These are phyloP conservation scores for Trichocomaceae sp. DNA, from an alignment of 2,329 filamentous ascomycete genomes.

Conservation along the genomic window DNA sequence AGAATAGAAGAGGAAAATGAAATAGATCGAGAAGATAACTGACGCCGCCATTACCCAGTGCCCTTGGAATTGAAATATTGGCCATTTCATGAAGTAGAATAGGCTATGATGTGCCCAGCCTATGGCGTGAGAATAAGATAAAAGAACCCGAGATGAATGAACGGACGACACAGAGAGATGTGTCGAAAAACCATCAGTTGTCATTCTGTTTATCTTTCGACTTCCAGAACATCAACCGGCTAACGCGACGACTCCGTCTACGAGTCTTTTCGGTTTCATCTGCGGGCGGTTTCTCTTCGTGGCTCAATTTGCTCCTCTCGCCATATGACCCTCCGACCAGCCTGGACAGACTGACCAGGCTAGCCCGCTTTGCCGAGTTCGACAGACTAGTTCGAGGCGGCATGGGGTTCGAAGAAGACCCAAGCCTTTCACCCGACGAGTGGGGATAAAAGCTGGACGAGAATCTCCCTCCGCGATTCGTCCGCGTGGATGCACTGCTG, in stretches of 20 bases:
- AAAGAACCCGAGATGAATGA: neutral
- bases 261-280: constrained; percentile 35
- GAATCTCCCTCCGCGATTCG: constrained; percentile 37
- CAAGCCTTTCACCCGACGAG: constrained; percentile 38
- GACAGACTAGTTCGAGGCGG: constrained; percentile 34
- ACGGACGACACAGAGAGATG: neutral
- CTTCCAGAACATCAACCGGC: constrained; percentile 46
- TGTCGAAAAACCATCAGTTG: neutral
- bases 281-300: constrained; percentile 39
- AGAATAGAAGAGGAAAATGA: neutral
- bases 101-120: constrained; percentile 4
- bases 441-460: constrained; percentile 39
- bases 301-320: constrained; percentile 40
- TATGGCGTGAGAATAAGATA: neutral
- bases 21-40: constrained; percentile 4
- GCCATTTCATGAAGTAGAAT: constrained; percentile 3
- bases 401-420: constrained; percentile 38
- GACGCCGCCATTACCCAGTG: constrained; percentile 12
- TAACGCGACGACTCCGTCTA: constrained; percentile 41
- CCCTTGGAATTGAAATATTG: constrained; percentile 3
- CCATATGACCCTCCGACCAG: constrained; percentile 39
- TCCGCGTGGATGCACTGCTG: constrained; percentile 44
- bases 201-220: constrained; percentile 39
- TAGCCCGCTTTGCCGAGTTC: constrained; percentile 40
- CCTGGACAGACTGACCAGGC: constrained; percentile 44